These are phyloP conservation scores for Sordaria brevicollis DNA, from an alignment of 495 filamentous ascomycete genomes.

Conservation along the genomic window DNA sequence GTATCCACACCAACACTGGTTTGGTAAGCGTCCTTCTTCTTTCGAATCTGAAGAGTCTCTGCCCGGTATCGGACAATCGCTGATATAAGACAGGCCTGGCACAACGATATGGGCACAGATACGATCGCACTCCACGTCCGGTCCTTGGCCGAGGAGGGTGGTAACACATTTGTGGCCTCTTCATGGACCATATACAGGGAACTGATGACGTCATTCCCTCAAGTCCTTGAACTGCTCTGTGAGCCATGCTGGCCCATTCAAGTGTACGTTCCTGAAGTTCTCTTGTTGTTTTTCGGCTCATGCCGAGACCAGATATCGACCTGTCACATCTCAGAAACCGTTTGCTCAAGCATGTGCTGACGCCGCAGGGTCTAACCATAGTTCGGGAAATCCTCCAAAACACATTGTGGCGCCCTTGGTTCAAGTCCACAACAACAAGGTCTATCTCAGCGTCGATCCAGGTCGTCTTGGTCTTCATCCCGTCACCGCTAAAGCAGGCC, in stretches of 20 bases:
- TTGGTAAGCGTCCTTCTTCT: conserved; percentile 16
- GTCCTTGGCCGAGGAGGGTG: conserved; percentile 25
- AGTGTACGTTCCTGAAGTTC: conserved; percentile 20
- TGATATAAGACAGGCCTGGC: conserved; percentile 23
- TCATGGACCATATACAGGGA: conserved; percentile 31
- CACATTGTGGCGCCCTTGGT: conserved; percentile 30
- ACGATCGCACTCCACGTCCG: conserved; percentile 34
- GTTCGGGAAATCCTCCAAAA: conserved; percentile 22
- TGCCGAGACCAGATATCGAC: background rate
- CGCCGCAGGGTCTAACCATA: conserved; percentile 7
- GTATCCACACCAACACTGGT: conserved; percentile 32
- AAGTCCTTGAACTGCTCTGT: conserved; percentile 19
- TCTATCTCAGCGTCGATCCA: conserved; percentile 31
- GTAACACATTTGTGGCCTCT: conserved; percentile 32
- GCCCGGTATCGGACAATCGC: background rate
- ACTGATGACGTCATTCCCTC: conserved; percentile 19
- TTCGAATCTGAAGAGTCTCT: background rate
- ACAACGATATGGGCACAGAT: conserved; percentile 35
- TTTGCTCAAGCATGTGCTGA: background rate
- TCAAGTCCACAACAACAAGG: conserved; percentile 20
- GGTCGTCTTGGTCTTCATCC: conserved; percentile 35
- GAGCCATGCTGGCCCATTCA: conserved; percentile 32
- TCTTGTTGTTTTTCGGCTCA: background rate
- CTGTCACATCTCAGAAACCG: background rate
- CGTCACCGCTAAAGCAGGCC: conserved; percentile 2